Conservation (phyloP, 2,329 filamentous ascomycete species). For the Grosmannia clavigera region DNA sequence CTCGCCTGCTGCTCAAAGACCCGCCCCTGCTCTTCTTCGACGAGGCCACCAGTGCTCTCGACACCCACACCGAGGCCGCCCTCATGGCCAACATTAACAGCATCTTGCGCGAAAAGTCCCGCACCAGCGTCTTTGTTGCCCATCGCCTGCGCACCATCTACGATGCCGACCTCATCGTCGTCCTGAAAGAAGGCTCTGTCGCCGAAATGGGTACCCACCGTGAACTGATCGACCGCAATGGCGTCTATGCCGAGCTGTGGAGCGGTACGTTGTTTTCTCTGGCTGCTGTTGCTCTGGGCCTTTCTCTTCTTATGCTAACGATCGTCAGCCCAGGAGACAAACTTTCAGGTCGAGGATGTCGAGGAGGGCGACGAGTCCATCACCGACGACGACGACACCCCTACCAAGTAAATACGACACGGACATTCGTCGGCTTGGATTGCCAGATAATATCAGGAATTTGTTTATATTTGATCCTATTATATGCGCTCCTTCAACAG, state of each 20-base stretch:
- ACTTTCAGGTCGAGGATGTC: conserved; percentile 7
- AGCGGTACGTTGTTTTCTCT: conserved; percentile 26
- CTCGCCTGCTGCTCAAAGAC: conserved; percentile 25
- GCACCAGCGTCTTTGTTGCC: conserved; percentile 91
- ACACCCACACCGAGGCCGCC: conserved; percentile 68
- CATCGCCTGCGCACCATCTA: conserved; percentile 88
- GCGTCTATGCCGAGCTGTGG: conserved; percentile 84
- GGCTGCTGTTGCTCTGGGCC: neutral
- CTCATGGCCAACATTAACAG: conserved; percentile 86
- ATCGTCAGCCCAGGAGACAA: conserved; percentile 12
- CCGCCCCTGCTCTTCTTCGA: conserved; percentile 25
- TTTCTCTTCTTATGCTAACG: neutral
- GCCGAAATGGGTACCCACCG: conserved; percentile 82
- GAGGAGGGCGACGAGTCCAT: conserved; percentile 7
- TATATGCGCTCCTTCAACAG: neutral
- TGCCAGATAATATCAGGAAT: too few species aligned
- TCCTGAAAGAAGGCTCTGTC: conserved; percentile 72
- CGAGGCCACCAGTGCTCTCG: conserved; percentile 15
- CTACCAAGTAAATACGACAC: neutral
- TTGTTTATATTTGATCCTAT: too few species aligned
- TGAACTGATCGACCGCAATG: conserved; percentile 63
- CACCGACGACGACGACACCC: conserved; percentile 2
- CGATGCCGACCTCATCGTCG: conserved; percentile 86
- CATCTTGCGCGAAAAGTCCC: conserved; percentile 74
- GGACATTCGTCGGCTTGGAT: neutral